Evolutionary conservation across 768 basidiomycete species (phyloP).

Genomic region (Candolleomyces aberdarensis): DNA sequence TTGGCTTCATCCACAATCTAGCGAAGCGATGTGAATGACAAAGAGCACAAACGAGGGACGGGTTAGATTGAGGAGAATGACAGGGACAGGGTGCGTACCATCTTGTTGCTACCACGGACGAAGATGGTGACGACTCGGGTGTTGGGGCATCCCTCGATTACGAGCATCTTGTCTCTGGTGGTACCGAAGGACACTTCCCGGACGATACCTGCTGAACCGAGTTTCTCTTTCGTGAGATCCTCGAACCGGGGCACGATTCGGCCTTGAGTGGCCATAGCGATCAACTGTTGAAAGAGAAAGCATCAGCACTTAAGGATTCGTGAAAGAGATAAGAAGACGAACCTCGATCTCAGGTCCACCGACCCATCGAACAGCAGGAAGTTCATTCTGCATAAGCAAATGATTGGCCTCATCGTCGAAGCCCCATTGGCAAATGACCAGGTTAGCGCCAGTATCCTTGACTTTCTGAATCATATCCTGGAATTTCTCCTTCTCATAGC

Average conservation of each 20-base stretch:
- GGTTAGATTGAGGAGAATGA: too few relatives aligned
- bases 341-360: constrained; percentile 99
- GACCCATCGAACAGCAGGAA: constrained; percentile 98
- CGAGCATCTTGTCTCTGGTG: constrained; percentile 98
- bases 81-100: constrained; percentile 50
- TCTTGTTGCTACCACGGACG: constrained; percentile 97
- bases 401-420: constrained; percentile 99
- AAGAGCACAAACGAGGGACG: neutral
- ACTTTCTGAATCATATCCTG: constrained; percentile 95
- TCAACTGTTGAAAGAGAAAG: constrained; percentile 57
- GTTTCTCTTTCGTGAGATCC: constrained; percentile 86
- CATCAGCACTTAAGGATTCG: too few relatives aligned
- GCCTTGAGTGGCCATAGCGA: constrained; percentile 97
- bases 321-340: constrained; percentile 1
- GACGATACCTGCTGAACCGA: constrained; percentile 91
- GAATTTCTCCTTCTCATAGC: constrained; percentile 97
- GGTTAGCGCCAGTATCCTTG: constrained; percentile 94
- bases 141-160: constrained; percentile 99
- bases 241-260: constrained; percentile 98
- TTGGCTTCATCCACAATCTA: constrained; percentile 99
- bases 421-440: constrained; percentile 99
- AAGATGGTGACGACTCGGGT: constrained; percentile 95
- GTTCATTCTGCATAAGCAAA: constrained; percentile 93
- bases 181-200: constrained; percentile 96
- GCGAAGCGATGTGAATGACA: neutral